Conservation (phyloP, 768 basidiomycete species). For the Tylopilus intermedius region DNA sequence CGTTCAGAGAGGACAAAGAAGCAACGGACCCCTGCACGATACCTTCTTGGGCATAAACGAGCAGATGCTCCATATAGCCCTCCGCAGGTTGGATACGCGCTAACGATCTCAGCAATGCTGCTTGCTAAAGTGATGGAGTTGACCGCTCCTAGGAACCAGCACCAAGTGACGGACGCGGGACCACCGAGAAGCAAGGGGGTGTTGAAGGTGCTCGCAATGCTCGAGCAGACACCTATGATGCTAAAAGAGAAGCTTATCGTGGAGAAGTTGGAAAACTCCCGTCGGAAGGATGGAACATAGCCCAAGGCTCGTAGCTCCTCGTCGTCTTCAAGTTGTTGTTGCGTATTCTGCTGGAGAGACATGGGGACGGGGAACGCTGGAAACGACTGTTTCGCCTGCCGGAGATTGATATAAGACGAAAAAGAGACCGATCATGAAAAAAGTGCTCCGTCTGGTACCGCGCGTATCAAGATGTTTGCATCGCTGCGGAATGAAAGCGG, state of each 20-base stretch:
- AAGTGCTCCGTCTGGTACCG: not conserved
- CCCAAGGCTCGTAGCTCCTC: slow-evolving; percentile 25
- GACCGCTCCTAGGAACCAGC: slow-evolving; percentile 29
- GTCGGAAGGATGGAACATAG: slow-evolving; percentile 33
- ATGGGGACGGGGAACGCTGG: not conserved
- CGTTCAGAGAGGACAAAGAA: not conserved
- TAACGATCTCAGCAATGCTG: slow-evolving; percentile 30
- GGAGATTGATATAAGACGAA: not conserved
- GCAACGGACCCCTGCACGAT: slow-evolving; percentile 56
- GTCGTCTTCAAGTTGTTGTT: slow-evolving; percentile 13
- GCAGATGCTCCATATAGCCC: slow-evolving; percentile 69
- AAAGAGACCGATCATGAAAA: not conserved
- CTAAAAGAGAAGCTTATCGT: slow-evolving; percentile 32
- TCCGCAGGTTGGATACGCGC: slow-evolving; percentile 31
- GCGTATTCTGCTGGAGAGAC: slow-evolving; percentile 1
- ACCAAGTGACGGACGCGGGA: slow-evolving; percentile 35
- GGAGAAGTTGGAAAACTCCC: slow-evolving; percentile 41
- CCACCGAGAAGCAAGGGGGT: slow-evolving; percentile 35
- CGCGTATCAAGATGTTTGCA: not conserved
- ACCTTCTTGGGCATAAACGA: slow-evolving; percentile 56
- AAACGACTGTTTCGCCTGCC: not conserved
- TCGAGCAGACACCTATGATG: slow-evolving; percentile 35
- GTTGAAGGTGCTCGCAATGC: slow-evolving; percentile 36
- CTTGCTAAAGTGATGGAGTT: slow-evolving; percentile 28
- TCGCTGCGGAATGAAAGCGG: not conserved